A percentile compares a stretch with the other conserved stretches of the same genome.
Evolutionary conservation across 129 eudicot genomes (phyloP).

Genomic region (Helianthus tuberosus): DNA sequence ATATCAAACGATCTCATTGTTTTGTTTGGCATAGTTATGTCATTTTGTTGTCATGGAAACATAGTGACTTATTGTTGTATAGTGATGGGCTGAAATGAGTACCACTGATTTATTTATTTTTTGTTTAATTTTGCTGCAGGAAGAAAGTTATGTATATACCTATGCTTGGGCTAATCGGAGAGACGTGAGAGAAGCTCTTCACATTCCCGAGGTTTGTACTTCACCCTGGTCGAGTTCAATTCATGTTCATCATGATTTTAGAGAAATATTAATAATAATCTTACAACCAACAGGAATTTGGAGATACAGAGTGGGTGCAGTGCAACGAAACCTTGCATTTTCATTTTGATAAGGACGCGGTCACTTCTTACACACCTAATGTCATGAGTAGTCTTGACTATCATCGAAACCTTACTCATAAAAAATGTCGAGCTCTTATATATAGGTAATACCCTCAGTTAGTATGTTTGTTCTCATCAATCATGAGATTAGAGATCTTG

Average conservation of each 20-base stretch:
- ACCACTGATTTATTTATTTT: not conserved
- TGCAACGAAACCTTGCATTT: constrained; percentile 15
- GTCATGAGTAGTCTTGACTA: constrained; percentile 21
- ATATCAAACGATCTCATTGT: too few species aligned
- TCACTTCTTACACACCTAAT: constrained; percentile 18
- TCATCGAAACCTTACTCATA: constrained; percentile 25
- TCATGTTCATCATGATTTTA: constrained; percentile 11
- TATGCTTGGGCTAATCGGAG: constrained; percentile 26
- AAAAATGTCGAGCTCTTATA: constrained; percentile 28
- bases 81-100: not conserved
- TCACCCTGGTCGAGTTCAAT: not conserved
- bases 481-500: not conserved
- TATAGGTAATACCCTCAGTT: constrained; percentile 15
- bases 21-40: too few species aligned
- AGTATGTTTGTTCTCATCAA: not conserved
- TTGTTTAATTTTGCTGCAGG: not conserved
- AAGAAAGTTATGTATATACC: constrained; percentile 13
- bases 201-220: constrained; percentile 32
- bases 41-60: too few species aligned
- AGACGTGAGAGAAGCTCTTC: constrained; percentile 37
- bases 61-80: too few species aligned
- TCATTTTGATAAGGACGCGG: not conserved
- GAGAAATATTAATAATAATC: not conserved
- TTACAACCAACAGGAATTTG: constrained; percentile 22
- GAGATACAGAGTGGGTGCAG: constrained; percentile 25